These are phyloP conservation scores for Fusarium sterilihyphosum DNA, from an alignment of 2,329 filamentous ascomycete genomes.

Conservation along the genomic window DNA sequence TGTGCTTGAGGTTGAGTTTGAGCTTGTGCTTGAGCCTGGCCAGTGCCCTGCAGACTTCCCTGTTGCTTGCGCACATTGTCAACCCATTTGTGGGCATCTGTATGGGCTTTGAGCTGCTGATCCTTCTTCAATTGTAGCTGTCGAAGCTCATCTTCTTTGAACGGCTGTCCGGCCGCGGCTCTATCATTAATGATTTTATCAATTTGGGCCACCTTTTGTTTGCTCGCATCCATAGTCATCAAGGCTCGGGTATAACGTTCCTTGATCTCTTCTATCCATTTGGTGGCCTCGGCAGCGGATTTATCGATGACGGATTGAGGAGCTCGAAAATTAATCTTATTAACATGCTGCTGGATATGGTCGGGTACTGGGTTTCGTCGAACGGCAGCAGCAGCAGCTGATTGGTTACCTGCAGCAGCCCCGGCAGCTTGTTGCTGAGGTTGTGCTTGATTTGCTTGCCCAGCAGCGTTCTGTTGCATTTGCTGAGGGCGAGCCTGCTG, in stretches of 20 bases:
- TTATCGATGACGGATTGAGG: constrained; percentile 55
- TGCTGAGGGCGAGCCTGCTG: constrained; percentile 39
- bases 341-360: constrained; percentile 58
- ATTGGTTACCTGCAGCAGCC: constrained; percentile 14
- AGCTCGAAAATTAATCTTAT: constrained; percentile 58
- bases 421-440: constrained; percentile 23
- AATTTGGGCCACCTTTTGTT: constrained; percentile 53
- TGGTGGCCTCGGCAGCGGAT: constrained; percentile 54
- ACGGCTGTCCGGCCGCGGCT: constrained; percentile 53
- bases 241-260: constrained; percentile 59
- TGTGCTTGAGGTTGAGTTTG: constrained; percentile 10
- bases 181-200: constrained; percentile 57
- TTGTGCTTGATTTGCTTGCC: constrained; percentile 38
- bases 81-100: constrained; percentile 60
- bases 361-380: constrained; percentile 52
- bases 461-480: constrained; percentile 32
- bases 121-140: constrained; percentile 57
- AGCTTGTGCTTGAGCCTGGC: constrained; percentile 37
- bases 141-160: constrained; percentile 60
- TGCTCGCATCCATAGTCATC: constrained; percentile 59
- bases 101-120: constrained; percentile 55
- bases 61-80: constrained; percentile 60
- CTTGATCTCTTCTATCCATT: constrained; percentile 61
- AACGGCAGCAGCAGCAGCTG: constrained; percentile 31
- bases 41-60: constrained; percentile 45